phyloP scores from a whole-genome alignment of 345 rosid genomes.

The Pseudoturritis turrita region DNA sequence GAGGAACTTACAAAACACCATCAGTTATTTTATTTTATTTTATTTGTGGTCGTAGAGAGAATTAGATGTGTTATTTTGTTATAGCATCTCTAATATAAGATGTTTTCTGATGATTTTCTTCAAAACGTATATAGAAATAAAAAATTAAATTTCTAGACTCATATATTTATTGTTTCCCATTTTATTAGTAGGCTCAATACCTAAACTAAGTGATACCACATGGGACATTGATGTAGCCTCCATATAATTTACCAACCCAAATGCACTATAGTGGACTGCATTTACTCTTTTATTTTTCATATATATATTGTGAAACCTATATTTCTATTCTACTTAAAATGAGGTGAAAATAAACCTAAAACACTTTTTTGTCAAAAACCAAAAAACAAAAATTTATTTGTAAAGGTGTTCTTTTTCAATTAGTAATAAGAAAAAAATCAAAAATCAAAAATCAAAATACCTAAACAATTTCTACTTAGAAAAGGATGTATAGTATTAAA shows the following conservation, averaged over 20 bases:
- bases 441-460: not conserved
- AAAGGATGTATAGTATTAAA: not conserved
- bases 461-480: not conserved
- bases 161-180: not conserved
- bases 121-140: slow-evolving; percentile 8
- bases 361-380: too few relatives aligned
- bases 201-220: slow-evolving; percentile 14
- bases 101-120: not conserved
- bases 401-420: too few relatives aligned
- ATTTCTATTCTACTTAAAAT: not conserved
- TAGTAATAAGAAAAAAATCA: too few relatives aligned
- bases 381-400: not conserved
- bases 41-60: not conserved
- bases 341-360: not conserved
- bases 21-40: not conserved
- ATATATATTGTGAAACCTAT: not conserved
- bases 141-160: not conserved
- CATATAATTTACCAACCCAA: slow-evolving; percentile 27
- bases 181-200: slow-evolving; percentile 10
- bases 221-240: slow-evolving; percentile 32
- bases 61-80: not conserved
- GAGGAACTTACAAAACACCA: not conserved
- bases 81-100: not conserved
- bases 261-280: slow-evolving; percentile 2
- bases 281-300: not conserved